A percentile compares a stretch with the other conserved stretches of the same genome.
Evolutionary conservation across 768 basidiomycete genomes (phyloP).

Genomic region (Austroboletus eburneus): DNA sequence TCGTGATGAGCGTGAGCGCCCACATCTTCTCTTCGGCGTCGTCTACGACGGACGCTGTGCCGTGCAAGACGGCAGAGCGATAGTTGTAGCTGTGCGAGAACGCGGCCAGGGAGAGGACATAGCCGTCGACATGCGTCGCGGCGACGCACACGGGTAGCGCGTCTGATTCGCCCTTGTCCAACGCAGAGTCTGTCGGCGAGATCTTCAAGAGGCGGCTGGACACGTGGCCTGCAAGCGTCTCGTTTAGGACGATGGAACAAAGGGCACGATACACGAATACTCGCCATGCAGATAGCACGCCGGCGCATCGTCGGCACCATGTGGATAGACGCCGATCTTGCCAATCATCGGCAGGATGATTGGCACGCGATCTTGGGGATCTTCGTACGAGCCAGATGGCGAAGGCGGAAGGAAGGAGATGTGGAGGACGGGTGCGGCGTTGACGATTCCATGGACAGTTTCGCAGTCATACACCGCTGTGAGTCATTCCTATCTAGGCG

Average conservation of each 20-base stretch:
- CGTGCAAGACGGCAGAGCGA: slow-evolving; percentile 23
- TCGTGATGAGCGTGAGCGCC: slow-evolving; percentile 21
- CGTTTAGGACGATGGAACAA: background rate
- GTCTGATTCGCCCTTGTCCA: background rate
- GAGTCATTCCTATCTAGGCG: too few relatives aligned
- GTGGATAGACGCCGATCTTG: slow-evolving; percentile 19
- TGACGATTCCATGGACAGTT: slow-evolving; percentile 21
- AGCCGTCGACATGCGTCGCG: slow-evolving; percentile 23
- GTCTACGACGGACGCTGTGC: slow-evolving; percentile 11
- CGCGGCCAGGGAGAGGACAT: slow-evolving; percentile 20
- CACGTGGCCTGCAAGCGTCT: slow-evolving; percentile 8
- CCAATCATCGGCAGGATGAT: slow-evolving; percentile 26
- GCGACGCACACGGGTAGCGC: slow-evolving; percentile 21
- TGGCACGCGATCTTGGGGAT: slow-evolving; percentile 11
- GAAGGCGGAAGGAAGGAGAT: slow-evolving; percentile 23
- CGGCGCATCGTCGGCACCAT: slow-evolving; percentile 3
- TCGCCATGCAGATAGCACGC: slow-evolving; percentile 23
- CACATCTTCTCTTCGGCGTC: slow-evolving; percentile 22
- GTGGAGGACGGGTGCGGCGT: slow-evolving; percentile 20
- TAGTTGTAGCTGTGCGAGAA: slow-evolving; percentile 27
- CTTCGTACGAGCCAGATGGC: slow-evolving; percentile 8
- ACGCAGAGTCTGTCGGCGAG: background rate
- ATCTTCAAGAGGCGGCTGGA: slow-evolving; percentile 29
- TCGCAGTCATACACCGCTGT: slow-evolving; percentile 20
- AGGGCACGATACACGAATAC: background rate